phyloP scores from a whole-genome alignment of 805 yeast species.

The Kodamaea jinghongensis region DNA sequence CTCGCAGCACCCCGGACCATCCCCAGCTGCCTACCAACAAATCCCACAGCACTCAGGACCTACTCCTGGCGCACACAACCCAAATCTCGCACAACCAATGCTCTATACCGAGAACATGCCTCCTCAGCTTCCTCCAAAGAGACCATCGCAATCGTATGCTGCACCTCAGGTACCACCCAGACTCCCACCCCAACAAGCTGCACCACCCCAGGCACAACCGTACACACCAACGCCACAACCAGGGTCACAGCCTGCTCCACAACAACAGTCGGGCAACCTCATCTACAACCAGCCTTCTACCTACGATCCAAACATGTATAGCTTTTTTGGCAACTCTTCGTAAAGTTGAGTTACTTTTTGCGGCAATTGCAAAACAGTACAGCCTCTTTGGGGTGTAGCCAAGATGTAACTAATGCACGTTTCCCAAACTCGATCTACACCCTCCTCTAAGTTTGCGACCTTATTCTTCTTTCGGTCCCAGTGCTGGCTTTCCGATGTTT shows the following conservation, averaged over 20 bases:
- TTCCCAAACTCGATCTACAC: too few relatives aligned
- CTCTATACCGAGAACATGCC: conserved; percentile 9
- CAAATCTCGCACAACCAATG: conserved; percentile 5
- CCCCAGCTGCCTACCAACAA: too few relatives aligned
- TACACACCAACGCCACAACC: conserved; percentile 9
- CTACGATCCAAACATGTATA: conserved; percentile 47
- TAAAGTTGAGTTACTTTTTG: too few relatives aligned
- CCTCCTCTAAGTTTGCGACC: too few relatives aligned
- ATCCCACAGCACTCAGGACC: background rate
- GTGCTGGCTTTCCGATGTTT: too few relatives aligned
- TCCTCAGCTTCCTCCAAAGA: conserved; percentile 18
- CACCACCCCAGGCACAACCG: conserved; percentile 8
- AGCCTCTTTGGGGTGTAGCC: too few relatives aligned
- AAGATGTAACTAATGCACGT: too few relatives aligned
- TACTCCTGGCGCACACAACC: background rate
- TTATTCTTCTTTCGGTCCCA: too few relatives aligned
- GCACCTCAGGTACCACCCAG: conserved; percentile 3
- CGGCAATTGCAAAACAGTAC: too few relatives aligned
- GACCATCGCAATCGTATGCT: conserved; percentile 16
- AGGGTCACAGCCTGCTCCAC: background rate
- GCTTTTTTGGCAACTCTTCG: conserved; percentile 31
- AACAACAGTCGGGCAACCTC: conserved; percentile 2
- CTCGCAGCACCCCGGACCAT: too few relatives aligned
- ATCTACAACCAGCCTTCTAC: conserved; percentile 41
- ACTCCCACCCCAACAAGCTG: conserved; percentile 1